phyloP scores from a whole-genome alignment of 306 rosid species.

The Pachyrhizus erosus region DNA sequence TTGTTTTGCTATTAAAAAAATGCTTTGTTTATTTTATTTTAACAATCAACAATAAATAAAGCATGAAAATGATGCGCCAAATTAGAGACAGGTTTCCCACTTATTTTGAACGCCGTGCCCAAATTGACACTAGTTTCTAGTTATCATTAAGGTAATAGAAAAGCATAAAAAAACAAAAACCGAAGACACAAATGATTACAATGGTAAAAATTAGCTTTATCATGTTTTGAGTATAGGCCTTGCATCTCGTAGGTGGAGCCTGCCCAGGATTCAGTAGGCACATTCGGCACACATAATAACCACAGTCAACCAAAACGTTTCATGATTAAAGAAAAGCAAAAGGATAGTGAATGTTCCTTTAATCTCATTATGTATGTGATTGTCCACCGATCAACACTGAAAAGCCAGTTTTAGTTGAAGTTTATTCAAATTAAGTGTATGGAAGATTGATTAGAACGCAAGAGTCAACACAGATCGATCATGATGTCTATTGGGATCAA shows the following conservation, averaged over 20 bases:
- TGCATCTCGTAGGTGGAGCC: constrained; percentile 49
- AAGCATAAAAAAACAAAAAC: not conserved
- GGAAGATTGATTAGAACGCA: not conserved
- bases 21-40: too few species aligned
- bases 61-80: not conserved
- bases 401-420: not conserved
- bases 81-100: constrained; percentile 8
- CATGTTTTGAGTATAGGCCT: constrained; percentile 23
- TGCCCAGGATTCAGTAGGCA: constrained; percentile 52
- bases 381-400: constrained; percentile 27
- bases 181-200: constrained; percentile 49
- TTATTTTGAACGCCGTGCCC: constrained; percentile 41
- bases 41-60: too few species aligned
- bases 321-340: constrained; percentile 46
- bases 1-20: too few species aligned
- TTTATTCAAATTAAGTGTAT: constrained; percentile 19
- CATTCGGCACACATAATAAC: constrained; percentile 29
- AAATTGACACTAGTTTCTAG: constrained; percentile 44
- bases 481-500: constrained; percentile 1
- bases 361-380: constrained; percentile 15
- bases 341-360: constrained; percentile 32
- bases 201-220: constrained; percentile 47
- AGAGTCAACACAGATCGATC: constrained; percentile 42
- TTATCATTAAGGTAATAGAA: constrained; percentile 40
- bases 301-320: constrained; percentile 55